phyloP scores from a whole-genome alignment of 805 yeast species.

The Metschnikowia orientalis region DNA sequence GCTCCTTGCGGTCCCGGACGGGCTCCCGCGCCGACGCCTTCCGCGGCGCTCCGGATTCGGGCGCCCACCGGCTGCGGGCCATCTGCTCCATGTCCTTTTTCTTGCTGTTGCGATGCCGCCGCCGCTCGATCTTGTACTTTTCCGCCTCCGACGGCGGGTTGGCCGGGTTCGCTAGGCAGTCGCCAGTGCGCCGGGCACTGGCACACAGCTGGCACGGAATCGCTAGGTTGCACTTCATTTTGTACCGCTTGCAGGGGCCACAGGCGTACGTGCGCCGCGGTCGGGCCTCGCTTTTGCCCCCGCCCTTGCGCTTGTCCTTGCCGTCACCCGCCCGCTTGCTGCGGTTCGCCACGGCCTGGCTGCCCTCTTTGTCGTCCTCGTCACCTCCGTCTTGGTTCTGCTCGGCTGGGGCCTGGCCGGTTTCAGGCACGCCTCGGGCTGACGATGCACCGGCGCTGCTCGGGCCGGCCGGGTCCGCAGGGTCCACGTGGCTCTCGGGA shows the following conservation, averaged over 20 bases:
- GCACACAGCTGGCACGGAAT: slow-evolving; percentile 46
- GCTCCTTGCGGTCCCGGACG: background rate
- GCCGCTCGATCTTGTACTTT: slow-evolving; percentile 26
- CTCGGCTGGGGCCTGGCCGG: too few species aligned
- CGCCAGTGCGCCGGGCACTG: slow-evolving; percentile 33
- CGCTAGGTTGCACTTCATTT: slow-evolving; percentile 49
- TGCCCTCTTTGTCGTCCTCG: too few species aligned
- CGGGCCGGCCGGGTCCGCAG: too few species aligned
- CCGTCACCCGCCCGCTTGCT: too few species aligned
- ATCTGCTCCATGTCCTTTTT: slow-evolving; percentile 1
- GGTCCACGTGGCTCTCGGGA: too few species aligned
- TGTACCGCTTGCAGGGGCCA: slow-evolving; percentile 52
- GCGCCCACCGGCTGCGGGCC: background rate
- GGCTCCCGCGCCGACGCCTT: background rate
- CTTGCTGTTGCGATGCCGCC: slow-evolving; percentile 21
- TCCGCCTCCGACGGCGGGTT: slow-evolving; percentile 42
- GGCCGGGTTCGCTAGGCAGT: slow-evolving; percentile 40
- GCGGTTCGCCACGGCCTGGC: too few species aligned
- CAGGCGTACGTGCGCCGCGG: slow-evolving; percentile 50
- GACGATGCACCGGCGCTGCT: too few species aligned
- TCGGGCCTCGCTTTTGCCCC: slow-evolving; percentile 6
- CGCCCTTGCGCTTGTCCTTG: too few species aligned
- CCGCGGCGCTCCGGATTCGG: background rate
- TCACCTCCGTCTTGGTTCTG: too few species aligned
- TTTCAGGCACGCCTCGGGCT: too few species aligned